Conservation (phyloP, 2,329 filamentous ascomycete species). For the Bipolaris zeicola region DNA sequence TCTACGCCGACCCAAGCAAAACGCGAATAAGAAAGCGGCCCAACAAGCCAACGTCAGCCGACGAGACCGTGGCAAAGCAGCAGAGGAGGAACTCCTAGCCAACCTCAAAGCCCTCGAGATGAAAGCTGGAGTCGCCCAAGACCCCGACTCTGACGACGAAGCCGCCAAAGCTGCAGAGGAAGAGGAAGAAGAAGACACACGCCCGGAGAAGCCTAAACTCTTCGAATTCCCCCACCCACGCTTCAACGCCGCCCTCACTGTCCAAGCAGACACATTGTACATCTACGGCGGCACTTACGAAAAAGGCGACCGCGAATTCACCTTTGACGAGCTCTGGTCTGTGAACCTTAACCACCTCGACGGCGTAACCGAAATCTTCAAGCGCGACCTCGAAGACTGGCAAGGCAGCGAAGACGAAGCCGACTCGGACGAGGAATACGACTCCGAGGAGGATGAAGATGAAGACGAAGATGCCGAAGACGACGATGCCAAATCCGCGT, state of each 20-base stretch:
- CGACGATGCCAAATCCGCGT: slow-evolving; percentile 57
- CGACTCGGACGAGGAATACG: slow-evolving; percentile 55
- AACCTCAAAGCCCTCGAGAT: slow-evolving; percentile 86
- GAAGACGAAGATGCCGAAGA: slow-evolving; percentile 61
- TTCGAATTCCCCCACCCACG: slow-evolving; percentile 87
- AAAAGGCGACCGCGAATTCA: slow-evolving; percentile 92
- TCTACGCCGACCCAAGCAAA: slow-evolving; percentile 73
- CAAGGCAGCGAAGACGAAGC: slow-evolving; percentile 58
- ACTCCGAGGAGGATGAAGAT: slow-evolving; percentile 52
- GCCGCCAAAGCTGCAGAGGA: slow-evolving; percentile 37
- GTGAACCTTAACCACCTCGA: slow-evolving; percentile 95
- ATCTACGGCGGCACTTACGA: slow-evolving; percentile 96
- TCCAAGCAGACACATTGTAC: slow-evolving; percentile 91
- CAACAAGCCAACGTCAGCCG: slow-evolving; percentile 42
- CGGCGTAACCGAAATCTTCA: slow-evolving; percentile 90
- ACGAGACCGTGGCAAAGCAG: slow-evolving; percentile 79
- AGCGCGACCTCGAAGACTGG: slow-evolving; percentile 85
- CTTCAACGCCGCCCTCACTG: slow-evolving; percentile 88
- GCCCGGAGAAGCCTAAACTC: slow-evolving; percentile 61
- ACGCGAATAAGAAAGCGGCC: slow-evolving; percentile 64
- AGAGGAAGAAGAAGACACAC: slow-evolving; percentile 59
- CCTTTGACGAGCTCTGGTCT: slow-evolving; percentile 92
- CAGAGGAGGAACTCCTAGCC: slow-evolving; percentile 86
- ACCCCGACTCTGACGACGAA: slow-evolving; percentile 46
- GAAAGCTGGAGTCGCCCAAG: slow-evolving; percentile 64